Evolutionary conservation across 148 eudicot genomes (phyloP), one percentile per base, ranked within the genome.

Genomic region (Chenopodium berlandieri): DNA sequence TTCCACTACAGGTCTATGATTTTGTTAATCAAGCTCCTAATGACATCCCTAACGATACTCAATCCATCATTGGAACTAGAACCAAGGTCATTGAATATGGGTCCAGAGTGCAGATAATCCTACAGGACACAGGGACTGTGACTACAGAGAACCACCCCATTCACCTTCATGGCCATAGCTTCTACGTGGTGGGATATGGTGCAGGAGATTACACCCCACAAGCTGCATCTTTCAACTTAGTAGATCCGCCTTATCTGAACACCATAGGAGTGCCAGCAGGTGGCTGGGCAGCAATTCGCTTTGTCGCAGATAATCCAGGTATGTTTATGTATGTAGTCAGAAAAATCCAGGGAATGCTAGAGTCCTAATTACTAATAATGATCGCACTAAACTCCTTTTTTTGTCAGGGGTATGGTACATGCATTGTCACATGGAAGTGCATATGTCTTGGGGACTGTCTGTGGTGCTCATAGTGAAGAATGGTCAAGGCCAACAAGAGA

Each of bases 301-400:
- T 91, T 22, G 77, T 78, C 4, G 94, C 94, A 31, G 91, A 91
- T 68, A 91, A 91, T 86, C 94, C 94, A 81, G 94, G 94, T 91
- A 85, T 25, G 64, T 77, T 27, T 50, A n/a, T 50, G 17, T 16
- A 44, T 8, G 10, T 17, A 14, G 60, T 7, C 37, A 63, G 30
- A 14, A 4, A 9, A 32, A 25, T 60, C 60, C 31, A 44, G 27
- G 52, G 30, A 64, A 2, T 44, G 7, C 27, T 40, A 79, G 27
- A 19, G 22, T 7, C 25, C 30, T 19, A 72, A n/a, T 70, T 37
- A 23, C 9, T 69, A 47, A 79, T 23, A 72, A 30, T 32, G 72
- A 32, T 68, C 32, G n/a, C 4, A 44, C 25, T 46, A 7, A 7
- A 46, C 30, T 19, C 6, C 48, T 72, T 72, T 64, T 78, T 50